A percentile compares a stretch with the other conserved stretches of the same genome.
phyloP scores from a whole-genome alignment of 371 early-diverging fungal genomes.

The Mucor piriformis region DNA sequence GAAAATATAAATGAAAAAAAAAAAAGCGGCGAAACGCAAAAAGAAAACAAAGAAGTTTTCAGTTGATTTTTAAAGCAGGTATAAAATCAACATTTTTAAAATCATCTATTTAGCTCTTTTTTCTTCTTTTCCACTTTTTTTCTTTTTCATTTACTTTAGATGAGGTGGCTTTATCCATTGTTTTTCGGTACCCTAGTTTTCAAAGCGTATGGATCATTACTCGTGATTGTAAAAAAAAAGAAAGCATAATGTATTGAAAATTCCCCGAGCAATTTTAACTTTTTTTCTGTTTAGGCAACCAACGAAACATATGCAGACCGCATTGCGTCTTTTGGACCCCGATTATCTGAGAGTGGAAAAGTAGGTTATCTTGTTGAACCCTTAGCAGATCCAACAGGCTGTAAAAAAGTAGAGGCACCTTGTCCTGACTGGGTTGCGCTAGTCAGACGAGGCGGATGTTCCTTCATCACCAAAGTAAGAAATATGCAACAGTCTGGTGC shows the following conservation, averaged over 20 bases:
- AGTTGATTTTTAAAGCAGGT: background rate
- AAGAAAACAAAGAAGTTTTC: background rate
- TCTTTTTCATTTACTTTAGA: conserved; percentile 19
- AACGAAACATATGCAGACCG: conserved; percentile 61
- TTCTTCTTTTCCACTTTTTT: background rate
- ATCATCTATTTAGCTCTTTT: conserved; percentile 2
- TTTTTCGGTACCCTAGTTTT: conserved; percentile 4
- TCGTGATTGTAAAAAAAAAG: conserved; percentile 24
- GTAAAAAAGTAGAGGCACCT: conserved; percentile 35
- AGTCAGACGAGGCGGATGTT: conserved; percentile 82
- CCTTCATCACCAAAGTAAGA: conserved; percentile 86
- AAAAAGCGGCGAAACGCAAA: conserved; percentile 1
- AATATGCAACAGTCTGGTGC: conserved; percentile 89
- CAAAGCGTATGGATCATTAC: conserved; percentile 22
- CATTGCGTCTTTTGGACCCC: conserved; percentile 68
- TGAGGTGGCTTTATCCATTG: conserved; percentile 10
- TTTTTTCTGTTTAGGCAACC: conserved; percentile 39
- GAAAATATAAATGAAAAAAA: background rate
- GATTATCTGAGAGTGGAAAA: conserved; percentile 59
- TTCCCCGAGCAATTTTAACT: conserved; percentile 12
- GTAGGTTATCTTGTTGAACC: conserved; percentile 53
- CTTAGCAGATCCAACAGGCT: conserved; percentile 39
- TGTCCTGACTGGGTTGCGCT: conserved; percentile 77
- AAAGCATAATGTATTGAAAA: no score
- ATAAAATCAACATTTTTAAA: background rate